Percentiles rank a stretch among this genome's conserved stretches.
Conservation (phyloP, 139 green algal species). For the Pleodorina starrii region DNA sequence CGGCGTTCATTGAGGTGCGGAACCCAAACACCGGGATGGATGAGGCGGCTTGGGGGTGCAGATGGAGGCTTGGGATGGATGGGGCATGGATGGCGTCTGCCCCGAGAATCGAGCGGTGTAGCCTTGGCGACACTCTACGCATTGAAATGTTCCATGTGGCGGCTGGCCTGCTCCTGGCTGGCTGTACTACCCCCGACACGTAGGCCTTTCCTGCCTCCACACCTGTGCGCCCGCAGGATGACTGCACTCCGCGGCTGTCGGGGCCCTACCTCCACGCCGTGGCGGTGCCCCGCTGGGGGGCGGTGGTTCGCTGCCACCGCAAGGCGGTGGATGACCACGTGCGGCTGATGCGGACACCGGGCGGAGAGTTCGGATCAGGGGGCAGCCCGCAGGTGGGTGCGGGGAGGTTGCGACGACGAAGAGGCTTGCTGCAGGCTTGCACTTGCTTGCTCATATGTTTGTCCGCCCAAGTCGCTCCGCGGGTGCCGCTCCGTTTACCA, state of each 20-base stretch:
- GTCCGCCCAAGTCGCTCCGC: too few relatives aligned
- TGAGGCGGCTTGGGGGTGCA: too few relatives aligned
- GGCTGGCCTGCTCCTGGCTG: not conserved
- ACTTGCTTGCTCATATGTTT: too few relatives aligned
- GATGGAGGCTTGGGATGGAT: too few relatives aligned
- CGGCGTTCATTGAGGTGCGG: slow-evolving; percentile 14
- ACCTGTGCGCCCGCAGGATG: not conserved
- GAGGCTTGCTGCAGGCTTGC: too few relatives aligned
- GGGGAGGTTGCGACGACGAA: too few relatives aligned
- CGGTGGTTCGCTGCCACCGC: slow-evolving; percentile 61
- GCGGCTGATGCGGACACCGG: slow-evolving; percentile 41
- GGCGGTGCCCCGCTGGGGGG: slow-evolving; percentile 56
- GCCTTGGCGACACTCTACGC: too few relatives aligned
- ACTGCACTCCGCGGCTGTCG: slow-evolving; percentile 27
- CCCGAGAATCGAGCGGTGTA: too few relatives aligned
- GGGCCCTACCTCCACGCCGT: slow-evolving; percentile 54
- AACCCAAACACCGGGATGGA: not conserved
- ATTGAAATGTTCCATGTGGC: too few relatives aligned
- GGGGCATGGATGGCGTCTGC: too few relatives aligned
- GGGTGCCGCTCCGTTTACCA: too few relatives aligned
- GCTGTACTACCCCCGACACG: not conserved
- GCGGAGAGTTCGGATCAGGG: not conserved
- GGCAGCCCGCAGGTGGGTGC: slow-evolving; percentile 7
- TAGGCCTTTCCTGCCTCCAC: not conserved
- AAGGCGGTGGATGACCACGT: slow-evolving; percentile 73